A percentile compares a stretch with the other conserved stretches of the same genome.
Evolutionary conservation across 164 flowering plant genomes (phyloP).

Genomic region (Buxus sempervirens): DNA sequence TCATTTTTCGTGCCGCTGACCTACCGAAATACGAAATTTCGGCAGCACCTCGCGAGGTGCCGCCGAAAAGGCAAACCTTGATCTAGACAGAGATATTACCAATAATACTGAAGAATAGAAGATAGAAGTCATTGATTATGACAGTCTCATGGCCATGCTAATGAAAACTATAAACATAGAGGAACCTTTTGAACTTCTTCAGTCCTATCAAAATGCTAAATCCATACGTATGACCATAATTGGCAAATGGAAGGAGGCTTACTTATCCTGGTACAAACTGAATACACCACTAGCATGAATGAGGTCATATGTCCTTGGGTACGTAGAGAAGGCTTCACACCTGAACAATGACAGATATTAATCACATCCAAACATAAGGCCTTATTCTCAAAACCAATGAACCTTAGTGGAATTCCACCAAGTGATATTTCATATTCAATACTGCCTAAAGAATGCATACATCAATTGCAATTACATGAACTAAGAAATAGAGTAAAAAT

Average conservation of each 20-base stretch:
- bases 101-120: neutral
- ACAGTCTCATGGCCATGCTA: neutral
- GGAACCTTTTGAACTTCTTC: neutral
- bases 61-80: too few relatives aligned
- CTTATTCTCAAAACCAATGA: neutral
- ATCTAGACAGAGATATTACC: too few relatives aligned
- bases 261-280: conserved; percentile 68
- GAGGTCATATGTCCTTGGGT: conserved; percentile 81
- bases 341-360: conserved; percentile 30
- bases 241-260: conserved; percentile 24
- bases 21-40: too few relatives aligned
- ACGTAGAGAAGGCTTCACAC: conserved; percentile 95
- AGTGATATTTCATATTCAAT: neutral
- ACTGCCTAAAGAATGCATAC: neutral
- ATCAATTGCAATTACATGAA: neutral
- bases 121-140: neutral
- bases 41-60: too few relatives aligned
- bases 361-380: neutral
- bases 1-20: too few relatives aligned
- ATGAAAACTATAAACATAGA: neutral
- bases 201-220: neutral
- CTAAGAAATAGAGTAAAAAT: neutral
- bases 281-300: conserved; percentile 76
- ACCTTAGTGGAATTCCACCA: neutral
- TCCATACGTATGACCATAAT: neutral